Percentiles rank a stretch among this genome's conserved stretches.
Evolutionary conservation across 2,329 filamentous ascomycete genomes (phyloP).

Genomic region (Ophiostoma australiae): DNA sequence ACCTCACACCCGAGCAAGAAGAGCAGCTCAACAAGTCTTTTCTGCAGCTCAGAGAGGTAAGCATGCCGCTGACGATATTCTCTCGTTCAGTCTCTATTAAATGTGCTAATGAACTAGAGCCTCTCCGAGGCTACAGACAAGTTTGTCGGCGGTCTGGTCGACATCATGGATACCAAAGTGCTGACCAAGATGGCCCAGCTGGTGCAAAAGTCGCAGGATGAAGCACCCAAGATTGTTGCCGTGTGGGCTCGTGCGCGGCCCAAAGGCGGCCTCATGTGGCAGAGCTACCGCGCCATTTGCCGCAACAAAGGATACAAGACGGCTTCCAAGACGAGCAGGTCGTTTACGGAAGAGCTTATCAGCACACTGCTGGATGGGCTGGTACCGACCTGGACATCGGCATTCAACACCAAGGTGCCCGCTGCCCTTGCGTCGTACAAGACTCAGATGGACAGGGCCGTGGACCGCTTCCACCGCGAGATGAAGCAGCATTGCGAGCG

Average conservation of each 20-base stretch:
- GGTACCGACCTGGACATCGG: background rate
- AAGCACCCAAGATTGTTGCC: background rate
- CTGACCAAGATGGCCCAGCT: constrained; percentile 1
- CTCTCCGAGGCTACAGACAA: background rate
- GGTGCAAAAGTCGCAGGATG: background rate
- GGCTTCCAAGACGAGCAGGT: constrained; percentile 1
- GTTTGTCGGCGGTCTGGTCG: background rate
- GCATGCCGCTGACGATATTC: background rate
- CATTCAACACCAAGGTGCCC: background rate
- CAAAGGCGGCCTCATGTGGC: constrained; percentile 5
- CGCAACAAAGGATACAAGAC: background rate
- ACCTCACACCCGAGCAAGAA: background rate
- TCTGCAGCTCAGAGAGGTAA: background rate
- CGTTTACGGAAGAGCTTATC: background rate
- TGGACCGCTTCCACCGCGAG: background rate
- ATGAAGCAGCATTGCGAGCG: background rate
- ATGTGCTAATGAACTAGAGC: background rate
- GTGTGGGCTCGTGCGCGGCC: background rate
- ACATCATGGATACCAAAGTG: background rate
- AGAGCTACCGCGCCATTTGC: constrained; percentile 9
- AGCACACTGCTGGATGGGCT: background rate
- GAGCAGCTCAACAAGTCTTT: background rate
- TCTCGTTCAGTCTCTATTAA: too few species aligned
- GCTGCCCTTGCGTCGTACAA: background rate
- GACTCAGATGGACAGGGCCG: constrained; percentile 1